Evolutionary conservation across 305 asterid species (phyloP).

Genomic region (Fraxinus paxiana): DNA sequence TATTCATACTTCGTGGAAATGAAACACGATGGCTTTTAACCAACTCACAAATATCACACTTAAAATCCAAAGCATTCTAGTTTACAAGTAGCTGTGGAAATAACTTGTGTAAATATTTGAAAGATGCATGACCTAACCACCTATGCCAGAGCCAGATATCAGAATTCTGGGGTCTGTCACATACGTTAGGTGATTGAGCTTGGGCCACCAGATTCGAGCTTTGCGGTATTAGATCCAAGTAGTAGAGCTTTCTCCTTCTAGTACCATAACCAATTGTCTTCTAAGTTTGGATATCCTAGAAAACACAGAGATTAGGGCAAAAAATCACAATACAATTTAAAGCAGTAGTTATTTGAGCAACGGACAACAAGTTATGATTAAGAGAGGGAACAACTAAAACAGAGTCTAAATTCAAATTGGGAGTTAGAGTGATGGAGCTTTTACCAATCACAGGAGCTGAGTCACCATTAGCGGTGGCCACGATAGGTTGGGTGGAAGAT

Average conservation of each 20-base stretch:
- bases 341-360: background rate
- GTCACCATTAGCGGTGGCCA: background rate
- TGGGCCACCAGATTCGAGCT: background rate
- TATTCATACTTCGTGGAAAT: background rate
- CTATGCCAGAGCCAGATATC: background rate
- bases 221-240: background rate
- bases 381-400: background rate
- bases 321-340: background rate
- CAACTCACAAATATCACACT: background rate
- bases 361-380: background rate
- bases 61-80: background rate
- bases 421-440: background rate
- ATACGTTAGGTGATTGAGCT: background rate
- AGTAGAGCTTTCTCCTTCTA: background rate
- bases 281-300: background rate
- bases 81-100: background rate
- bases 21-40: background rate
- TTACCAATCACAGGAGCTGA: background rate
- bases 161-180: background rate
- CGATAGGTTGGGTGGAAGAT: background rate
- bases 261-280: conserved; percentile 1
- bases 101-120: background rate
- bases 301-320: background rate
- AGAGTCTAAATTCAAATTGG: background rate
- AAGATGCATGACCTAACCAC: background rate